Percentiles rank a stretch among this genome's conserved stretches.
These are phyloP conservation scores for Aspergillus bertholletiae DNA, from an alignment of 495 filamentous ascomycete species.

Conservation along the genomic window DNA sequence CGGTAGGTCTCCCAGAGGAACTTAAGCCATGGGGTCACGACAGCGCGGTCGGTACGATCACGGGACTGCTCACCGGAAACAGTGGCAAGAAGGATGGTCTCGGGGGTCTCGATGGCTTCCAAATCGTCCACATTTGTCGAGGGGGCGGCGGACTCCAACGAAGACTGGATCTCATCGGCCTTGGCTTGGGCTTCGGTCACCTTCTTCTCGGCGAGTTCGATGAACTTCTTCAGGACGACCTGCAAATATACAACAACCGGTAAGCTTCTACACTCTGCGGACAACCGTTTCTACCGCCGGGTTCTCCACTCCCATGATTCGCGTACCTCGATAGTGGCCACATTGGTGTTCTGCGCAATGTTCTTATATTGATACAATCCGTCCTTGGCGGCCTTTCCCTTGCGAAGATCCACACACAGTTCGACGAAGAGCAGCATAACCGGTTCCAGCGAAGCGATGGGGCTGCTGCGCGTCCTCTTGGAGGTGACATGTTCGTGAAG, in stretches of 20 bases:
- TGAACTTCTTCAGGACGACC: slow-evolving; percentile 93
- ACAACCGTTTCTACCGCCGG: neutral
- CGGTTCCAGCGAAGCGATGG: slow-evolving; percentile 93
- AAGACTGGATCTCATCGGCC: slow-evolving; percentile 90
- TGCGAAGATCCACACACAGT: slow-evolving; percentile 91
- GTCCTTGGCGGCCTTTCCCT: slow-evolving; percentile 97
- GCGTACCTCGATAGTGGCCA: slow-evolving; percentile 88
- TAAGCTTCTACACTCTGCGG: neutral
- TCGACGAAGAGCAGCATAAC: slow-evolving; percentile 98
- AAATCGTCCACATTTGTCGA: slow-evolving; percentile 86
- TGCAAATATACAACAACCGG: slow-evolving; percentile 31
- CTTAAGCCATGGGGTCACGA: slow-evolving; percentile 98
- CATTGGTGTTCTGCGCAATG: slow-evolving; percentile 97
- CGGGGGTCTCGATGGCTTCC: slow-evolving; percentile 94
- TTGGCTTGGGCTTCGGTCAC: slow-evolving; percentile 94
- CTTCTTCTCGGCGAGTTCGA: slow-evolving; percentile 93
- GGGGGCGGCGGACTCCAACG: slow-evolving; percentile 65
- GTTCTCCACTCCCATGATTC: neutral
- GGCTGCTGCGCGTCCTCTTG: slow-evolving; percentile 94
- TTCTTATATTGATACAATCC: slow-evolving; percentile 99
- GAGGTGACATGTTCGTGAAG: slow-evolving; percentile 99
- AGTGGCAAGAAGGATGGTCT: slow-evolving; percentile 95
- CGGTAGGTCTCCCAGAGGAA: slow-evolving; percentile 99
- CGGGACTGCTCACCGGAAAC: slow-evolving; percentile 96
- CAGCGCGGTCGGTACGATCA: slow-evolving; percentile 94